Evolutionary conservation across 257 asterid genomes (phyloP), one percentile per base, ranked within the genome.

Genomic region (Rhazya stricta): DNA sequence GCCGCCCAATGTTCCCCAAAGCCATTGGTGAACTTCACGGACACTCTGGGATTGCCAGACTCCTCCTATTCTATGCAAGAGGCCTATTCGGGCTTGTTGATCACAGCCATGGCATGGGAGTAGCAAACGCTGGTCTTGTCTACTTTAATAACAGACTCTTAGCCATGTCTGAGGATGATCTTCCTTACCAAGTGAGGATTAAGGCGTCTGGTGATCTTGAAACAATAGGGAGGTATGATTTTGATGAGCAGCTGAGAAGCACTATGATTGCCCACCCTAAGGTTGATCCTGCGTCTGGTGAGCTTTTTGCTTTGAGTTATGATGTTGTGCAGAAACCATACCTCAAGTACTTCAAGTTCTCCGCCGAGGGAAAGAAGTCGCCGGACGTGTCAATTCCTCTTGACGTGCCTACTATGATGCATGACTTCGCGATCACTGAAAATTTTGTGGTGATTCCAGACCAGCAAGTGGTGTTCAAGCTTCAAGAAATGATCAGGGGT

Each of bases 21-120:
- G 91, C 93, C 67, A 88, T 90, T 78, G 96, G 96, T 2, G 93
- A 90, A 21, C 88, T 90, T 76, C 91, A 88, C 72, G 96, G 96
- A 39, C 93, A 84, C 51, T 65, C 83, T 18, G 96, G 96, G 15
- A 81, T 90, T 15, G 90, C 89, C 34, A 77, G 90, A 29, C 77
- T 90, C 6, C 34, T 84, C 36, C 75, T 90, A 0, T 88, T 90
- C 77, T 86, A 90, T 72, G 81, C 88, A 39, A 72, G 96, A 3
- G 90, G 87, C 16, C 1, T 83, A 0, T 90, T 79, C 46, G 88
- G 91, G 48, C 37, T 88, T 9, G 77, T 90, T 77, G 93, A 90
- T 76, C 89, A 86, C 36, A 79, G 83, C 78, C 74, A 67, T 0
- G 96, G 96, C 9, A 86, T 81, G 1, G 96, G 96, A 19, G 90